Evolutionary conservation across 257 asterid species (phyloP).

Genomic region (Solanum virginianum): DNA sequence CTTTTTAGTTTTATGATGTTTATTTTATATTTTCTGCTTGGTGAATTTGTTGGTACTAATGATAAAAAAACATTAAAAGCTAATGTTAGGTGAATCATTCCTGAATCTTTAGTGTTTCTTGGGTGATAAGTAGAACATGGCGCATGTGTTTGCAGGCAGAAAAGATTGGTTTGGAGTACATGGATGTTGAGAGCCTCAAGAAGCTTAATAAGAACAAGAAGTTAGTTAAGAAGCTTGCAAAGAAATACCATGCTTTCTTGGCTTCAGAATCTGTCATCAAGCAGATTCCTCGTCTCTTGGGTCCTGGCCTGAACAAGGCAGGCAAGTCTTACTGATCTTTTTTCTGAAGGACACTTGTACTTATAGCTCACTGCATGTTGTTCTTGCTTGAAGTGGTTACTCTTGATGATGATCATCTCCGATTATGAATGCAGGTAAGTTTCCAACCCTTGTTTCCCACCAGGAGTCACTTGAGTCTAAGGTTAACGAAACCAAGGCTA

Average conservation of each 20-base stretch:
- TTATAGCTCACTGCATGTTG: not conserved
- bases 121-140: not conserved
- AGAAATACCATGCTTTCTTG: slow-evolving; percentile 10
- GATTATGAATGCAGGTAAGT: not conserved
- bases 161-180: slow-evolving; percentile 11
- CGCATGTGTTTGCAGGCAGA: not conserved
- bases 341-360: not conserved
- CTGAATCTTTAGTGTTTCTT: not conserved
- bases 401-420: not conserved
- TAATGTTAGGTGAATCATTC: not conserved
- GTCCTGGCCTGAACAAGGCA: slow-evolving; percentile 13
- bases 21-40: not conserved
- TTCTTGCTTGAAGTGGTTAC: not conserved
- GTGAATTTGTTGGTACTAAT: not conserved
- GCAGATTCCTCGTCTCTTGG: slow-evolving; percentile 14
- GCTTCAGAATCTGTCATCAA: not conserved
- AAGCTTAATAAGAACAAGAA: slow-evolving; percentile 14
- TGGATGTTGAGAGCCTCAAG: slow-evolving; percentile 13
- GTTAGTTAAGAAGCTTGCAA: slow-evolving; percentile 15
- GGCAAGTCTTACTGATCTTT: not conserved
- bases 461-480: slow-evolving; percentile 9
- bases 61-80: not conserved
- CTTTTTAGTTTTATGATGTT: not conserved
- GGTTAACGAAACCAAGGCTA: slow-evolving; percentile 8
- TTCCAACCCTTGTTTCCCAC: slow-evolving; percentile 7